Percentiles rank a stretch among this genome's conserved stretches.
phyloP scores from a whole-genome alignment of 2,329 filamentous ascomycete species.

The Macrophomina phaseolina region DNA sequence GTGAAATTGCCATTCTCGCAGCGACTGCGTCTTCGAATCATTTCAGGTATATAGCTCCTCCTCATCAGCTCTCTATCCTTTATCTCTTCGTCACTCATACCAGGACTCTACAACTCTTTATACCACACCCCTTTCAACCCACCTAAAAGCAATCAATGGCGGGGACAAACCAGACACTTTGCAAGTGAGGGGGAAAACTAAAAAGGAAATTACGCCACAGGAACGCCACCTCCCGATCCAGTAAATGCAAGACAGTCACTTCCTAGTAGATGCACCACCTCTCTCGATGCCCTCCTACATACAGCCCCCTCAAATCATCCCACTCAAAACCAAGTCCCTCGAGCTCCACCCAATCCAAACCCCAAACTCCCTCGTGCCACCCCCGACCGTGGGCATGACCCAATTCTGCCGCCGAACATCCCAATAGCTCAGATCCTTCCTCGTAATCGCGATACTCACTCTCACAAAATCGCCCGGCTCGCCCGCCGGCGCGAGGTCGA shows the following conservation, averaged over 20 bases:
- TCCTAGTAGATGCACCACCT: neutral
- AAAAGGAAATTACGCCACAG: too few species aligned
- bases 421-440: constrained; percentile 51
- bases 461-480: constrained; percentile 26
- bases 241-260: neutral
- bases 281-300: neutral
- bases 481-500: constrained; percentile 39
- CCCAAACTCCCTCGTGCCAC: constrained; percentile 13
- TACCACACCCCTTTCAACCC: too few species aligned
- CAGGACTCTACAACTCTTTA: too few species aligned
- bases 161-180: too few species aligned
- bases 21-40: too few species aligned
- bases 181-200: too few species aligned
- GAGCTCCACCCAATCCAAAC: constrained; percentile 27
- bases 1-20: too few species aligned
- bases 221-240: too few species aligned
- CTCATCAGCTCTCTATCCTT: too few species aligned
- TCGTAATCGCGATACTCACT: constrained; percentile 47
- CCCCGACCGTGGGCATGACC: constrained; percentile 34
- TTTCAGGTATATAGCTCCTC: too few species aligned
- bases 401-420: constrained; percentile 48
- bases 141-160: too few species aligned
- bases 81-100: too few species aligned
- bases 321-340: constrained; percentile 23
- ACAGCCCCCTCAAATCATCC: constrained; percentile 4